These are phyloP conservation scores for Talinum fruticosum DNA, from an alignment of 148 eudicot genomes.

Conservation along the genomic window DNA sequence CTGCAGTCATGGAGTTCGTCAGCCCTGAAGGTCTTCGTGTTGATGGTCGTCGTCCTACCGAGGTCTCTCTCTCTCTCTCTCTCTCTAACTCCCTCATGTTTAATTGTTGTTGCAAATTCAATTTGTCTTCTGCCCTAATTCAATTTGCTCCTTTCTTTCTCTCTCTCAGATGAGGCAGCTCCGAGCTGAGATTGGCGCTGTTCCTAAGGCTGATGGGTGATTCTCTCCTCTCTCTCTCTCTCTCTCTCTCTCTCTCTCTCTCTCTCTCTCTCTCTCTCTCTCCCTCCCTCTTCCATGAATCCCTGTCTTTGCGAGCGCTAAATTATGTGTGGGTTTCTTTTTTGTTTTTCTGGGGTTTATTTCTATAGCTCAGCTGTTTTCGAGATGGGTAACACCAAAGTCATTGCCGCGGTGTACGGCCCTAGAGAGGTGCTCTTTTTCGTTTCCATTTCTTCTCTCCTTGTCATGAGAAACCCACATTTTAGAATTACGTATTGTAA, in stretches of 20 bases:
- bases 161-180: conserved; percentile 74
- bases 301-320: too few species aligned
- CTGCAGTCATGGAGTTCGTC: conserved; percentile 63
- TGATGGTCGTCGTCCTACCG: conserved; percentile 92
- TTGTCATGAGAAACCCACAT: background rate
- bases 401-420: conserved; percentile 93
- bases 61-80: conserved; percentile 40
- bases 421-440: conserved; percentile 77
- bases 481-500: background rate
- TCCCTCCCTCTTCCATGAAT: background rate
- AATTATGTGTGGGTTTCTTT: background rate
- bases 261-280: background rate
- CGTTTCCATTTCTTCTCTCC: background rate
- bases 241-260: too few species aligned
- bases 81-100: background rate
- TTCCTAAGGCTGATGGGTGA: conserved; percentile 80
- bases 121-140: background rate
- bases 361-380: conserved; percentile 77
- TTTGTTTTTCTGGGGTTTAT: background rate
- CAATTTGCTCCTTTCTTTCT: background rate
- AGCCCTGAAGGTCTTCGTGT: conserved; percentile 90
- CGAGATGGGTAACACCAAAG: conserved; percentile 98
- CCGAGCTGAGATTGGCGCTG: conserved; percentile 68
- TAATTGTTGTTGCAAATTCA: too few species aligned
- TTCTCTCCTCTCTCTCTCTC: too few species aligned